Evolutionary conservation across 2,329 filamentous ascomycete genomes (phyloP).

Genomic region (Parastagonospora avenae): DNA sequence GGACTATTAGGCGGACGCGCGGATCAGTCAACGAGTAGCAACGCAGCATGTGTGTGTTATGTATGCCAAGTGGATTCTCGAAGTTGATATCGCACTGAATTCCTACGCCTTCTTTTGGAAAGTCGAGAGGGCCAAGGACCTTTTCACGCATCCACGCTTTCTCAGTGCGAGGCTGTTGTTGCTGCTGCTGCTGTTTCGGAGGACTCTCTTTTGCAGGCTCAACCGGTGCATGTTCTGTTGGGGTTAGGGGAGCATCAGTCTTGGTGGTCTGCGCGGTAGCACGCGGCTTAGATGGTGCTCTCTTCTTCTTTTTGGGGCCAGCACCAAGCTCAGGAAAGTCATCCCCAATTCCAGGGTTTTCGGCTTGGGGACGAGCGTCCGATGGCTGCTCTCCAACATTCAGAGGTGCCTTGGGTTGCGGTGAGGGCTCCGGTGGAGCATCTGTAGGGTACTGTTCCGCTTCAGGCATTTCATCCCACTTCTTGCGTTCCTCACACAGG

Average conservation of each 20-base stretch:
- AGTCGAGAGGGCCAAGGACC: constrained; percentile 66
- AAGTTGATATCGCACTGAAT: constrained; percentile 94
- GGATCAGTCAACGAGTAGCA: constrained; percentile 82
- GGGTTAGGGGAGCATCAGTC: constrained; percentile 20
- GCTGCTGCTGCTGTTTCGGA: constrained; percentile 14
- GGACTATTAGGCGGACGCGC: constrained; percentile 75
- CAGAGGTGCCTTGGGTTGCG: constrained; percentile 10
- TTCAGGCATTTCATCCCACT: constrained; percentile 68
- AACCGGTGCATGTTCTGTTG: constrained; percentile 3
- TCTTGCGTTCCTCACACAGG: constrained; percentile 68
- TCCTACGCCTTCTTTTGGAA: constrained; percentile 76
- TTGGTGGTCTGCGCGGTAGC: constrained; percentile 3
- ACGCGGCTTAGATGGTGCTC: constrained; percentile 1
- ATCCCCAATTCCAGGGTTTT: constrained; percentile 6
- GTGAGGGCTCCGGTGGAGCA: constrained; percentile 16
- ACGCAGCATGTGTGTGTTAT: constrained; percentile 81
- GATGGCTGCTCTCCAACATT: constrained; percentile 15
- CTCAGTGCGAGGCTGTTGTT: constrained; percentile 27
- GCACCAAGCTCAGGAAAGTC: constrained; percentile 9
- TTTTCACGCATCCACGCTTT: constrained; percentile 54
- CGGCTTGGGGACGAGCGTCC: constrained; percentile 6
- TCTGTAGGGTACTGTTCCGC: constrained; percentile 50
- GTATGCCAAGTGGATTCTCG: constrained; percentile 78
- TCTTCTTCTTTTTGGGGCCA: constrained; percentile 3
- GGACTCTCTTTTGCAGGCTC: not conserved